Evolutionary conservation across 2,329 filamentous ascomycete species (phyloP).

Genomic region (Diplodia sapinea): DNA sequence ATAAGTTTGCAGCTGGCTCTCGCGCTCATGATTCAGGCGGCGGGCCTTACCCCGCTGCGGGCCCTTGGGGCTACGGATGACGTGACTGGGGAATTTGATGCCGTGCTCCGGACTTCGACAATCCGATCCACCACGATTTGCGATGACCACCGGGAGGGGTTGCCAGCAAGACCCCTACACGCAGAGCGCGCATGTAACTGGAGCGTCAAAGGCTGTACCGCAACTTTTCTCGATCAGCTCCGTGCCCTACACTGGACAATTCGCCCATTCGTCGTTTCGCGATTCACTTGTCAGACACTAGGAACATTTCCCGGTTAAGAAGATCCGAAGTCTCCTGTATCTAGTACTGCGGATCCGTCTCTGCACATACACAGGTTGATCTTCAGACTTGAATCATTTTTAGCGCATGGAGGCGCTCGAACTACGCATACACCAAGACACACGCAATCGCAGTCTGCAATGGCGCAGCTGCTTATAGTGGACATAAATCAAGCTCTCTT

Average conservation of each 20-base stretch:
- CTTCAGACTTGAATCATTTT: constrained; percentile 3
- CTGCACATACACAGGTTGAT: neutral
- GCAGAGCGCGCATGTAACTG: neutral
- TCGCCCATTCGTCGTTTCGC: neutral
- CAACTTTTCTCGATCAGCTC: neutral
- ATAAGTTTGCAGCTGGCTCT: neutral
- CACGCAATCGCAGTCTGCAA: constrained; percentile 7
- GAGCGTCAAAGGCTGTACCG: neutral
- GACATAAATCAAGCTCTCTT: neutral
- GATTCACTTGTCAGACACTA: neutral
- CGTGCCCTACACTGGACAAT: neutral
- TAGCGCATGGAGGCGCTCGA: neutral
- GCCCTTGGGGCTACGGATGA: neutral
- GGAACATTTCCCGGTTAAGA: neutral
- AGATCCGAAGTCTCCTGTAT: neutral
- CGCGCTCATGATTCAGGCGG: neutral
- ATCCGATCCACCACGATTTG: neutral
- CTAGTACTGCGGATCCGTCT: constrained; percentile 9
- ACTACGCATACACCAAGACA: constrained; percentile 17
- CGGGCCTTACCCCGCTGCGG: constrained; percentile 5
- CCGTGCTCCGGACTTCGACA: constrained; percentile 16
- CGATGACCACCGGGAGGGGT: neutral
- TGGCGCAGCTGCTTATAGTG: neutral
- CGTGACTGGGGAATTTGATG: constrained; percentile 24
- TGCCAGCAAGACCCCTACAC: neutral